Evolutionary conservation across 768 basidiomycete species (phyloP).

Genomic region (Russula brevipes): DNA sequence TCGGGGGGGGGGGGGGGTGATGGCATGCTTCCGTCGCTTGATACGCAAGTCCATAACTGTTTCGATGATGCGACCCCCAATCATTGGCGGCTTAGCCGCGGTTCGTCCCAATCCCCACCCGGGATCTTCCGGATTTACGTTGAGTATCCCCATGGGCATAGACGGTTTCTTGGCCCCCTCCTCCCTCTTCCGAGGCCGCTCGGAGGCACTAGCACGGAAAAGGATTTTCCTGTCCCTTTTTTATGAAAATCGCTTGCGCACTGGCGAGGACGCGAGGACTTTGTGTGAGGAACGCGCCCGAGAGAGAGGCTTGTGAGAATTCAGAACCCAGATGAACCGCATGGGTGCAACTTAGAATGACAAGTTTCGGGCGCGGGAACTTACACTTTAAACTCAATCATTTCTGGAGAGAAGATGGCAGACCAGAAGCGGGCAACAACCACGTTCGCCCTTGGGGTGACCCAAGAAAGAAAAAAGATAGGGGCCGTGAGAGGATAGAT

Average conservation of each 20-base stretch:
- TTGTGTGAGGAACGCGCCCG: constrained; percentile 6
- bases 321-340: neutral
- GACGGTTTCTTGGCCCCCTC: neutral
- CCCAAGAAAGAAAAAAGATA: constrained; percentile 13
- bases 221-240: neutral
- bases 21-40: neutral
- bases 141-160: constrained; percentile 9
- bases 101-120: neutral
- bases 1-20: neutral
- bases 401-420: neutral
- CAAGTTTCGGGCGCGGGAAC: neutral
- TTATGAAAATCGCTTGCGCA: neutral
- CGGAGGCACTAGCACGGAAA: neutral
- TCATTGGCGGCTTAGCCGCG: too few species aligned
- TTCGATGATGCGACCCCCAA: too few species aligned
- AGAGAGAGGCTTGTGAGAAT: neutral
- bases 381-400: constrained; percentile 10
- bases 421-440: neutral
- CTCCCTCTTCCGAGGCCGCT: neutral
- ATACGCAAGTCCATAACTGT: too few species aligned
- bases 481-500: constrained; percentile 1
- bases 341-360: neutral
- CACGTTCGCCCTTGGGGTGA: neutral
- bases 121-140: constrained; percentile 1
- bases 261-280: neutral